These are phyloP conservation scores for Aspergillus bombycis DNA, from an alignment of 2,329 filamentous ascomycete genomes.

Conservation along the genomic window DNA sequence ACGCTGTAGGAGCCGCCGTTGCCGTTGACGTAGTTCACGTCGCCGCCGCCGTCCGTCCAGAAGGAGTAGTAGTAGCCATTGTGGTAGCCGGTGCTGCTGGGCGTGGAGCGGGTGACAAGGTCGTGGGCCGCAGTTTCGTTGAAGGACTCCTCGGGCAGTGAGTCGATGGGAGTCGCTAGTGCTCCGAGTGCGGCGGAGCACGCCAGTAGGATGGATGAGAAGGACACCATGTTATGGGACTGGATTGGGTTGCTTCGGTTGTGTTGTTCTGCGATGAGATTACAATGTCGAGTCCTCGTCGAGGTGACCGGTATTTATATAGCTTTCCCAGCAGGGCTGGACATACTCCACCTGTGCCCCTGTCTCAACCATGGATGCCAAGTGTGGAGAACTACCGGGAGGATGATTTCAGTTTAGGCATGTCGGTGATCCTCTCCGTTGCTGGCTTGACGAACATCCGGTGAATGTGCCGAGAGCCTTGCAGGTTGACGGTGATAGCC, in stretches of 20 bases:
- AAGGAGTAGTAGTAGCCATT: conserved; percentile 55
- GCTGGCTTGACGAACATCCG: neutral
- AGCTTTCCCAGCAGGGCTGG: neutral
- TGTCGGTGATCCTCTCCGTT: neutral
- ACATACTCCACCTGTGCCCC: neutral
- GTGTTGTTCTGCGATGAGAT: neutral
- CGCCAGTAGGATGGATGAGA: conserved; percentile 28
- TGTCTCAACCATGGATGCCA: neutral
- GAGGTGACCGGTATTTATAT: neutral
- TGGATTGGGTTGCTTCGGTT: neutral
- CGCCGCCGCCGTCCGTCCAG: conserved; percentile 52
- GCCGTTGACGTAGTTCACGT: conserved; percentile 52
- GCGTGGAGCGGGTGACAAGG: conserved; percentile 23
- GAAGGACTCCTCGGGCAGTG: conserved; percentile 5
- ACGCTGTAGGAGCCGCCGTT: conserved; percentile 50
- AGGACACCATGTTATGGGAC: conserved; percentile 29
- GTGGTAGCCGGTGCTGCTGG: conserved; percentile 35
- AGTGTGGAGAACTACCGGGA: neutral
- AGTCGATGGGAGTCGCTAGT: conserved; percentile 28
- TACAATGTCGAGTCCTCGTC: neutral
- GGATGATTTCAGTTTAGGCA: neutral
- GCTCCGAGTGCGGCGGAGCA: conserved; percentile 24
- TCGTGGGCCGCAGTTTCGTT: conserved; percentile 13
- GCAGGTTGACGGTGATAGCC: neutral
- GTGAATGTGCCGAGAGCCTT: neutral